Evolutionary conservation across 1,284 basidiomycete genomes (phyloP), one percentile per base, ranked within the genome.

Genomic region (Puccinia polysora): DNA sequence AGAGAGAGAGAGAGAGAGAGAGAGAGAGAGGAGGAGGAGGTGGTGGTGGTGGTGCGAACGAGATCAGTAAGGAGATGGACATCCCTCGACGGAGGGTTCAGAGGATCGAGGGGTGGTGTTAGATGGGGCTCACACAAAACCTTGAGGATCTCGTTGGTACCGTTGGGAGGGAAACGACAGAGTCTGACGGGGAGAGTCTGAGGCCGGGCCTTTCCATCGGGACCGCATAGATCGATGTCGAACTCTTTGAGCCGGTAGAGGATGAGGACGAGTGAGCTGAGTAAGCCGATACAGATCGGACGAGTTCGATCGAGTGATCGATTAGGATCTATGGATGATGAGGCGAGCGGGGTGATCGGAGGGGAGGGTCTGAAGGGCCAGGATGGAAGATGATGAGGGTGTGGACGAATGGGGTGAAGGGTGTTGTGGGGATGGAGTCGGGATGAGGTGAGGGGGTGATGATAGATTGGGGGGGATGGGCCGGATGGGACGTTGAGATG

Each of bases 211-310:
- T 49, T 69, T 23, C 43, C 67, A 60, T 47, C 55, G 49, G 43
- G 34, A 28, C 34, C 55, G 15, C n/a, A 34, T 3, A 20, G n/a
- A 40, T 69, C 55, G 25, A 38, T n/a, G 49, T 60, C 34, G 20
- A 59, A 59, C 23, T 69, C 45, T 52, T 60, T 50, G 4, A 69
- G 20, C 5, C 52, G 55, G 38, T 69, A 52, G 8, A 69, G 34
- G 23, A 69, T 60, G 14, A 69, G 47, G 30, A 69, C 67, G 14
- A 69, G 56, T 32, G 67, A 59, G 30, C 55, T 59, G 7, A 69
- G 47, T 36, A 69, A 34, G 18, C 67, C 67, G 34, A 69, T 59
- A 59, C 67, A 69, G 34, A 69, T 55, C 14, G 67, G 67, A 32
- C 43, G 28, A 36, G 3, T n/a, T n/a, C n/a, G n/a, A n/a, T n/a